These are phyloP conservation scores for Aspergillus sp. DNA, from an alignment of 2,329 filamentous ascomycete species.

Conservation along the genomic window DNA sequence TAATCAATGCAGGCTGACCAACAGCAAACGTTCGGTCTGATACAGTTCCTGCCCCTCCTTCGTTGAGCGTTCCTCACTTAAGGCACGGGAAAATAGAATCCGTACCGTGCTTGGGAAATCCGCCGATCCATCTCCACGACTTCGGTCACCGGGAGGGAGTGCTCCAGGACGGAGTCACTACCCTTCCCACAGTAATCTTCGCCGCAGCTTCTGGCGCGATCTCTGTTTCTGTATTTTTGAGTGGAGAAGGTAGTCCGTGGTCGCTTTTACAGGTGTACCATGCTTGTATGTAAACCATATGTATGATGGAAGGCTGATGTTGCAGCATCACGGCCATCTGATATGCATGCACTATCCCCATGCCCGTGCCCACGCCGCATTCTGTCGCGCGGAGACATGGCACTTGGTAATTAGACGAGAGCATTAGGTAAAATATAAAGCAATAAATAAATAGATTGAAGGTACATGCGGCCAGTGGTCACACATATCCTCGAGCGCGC, in stretches of 20 bases:
- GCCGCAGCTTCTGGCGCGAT: slow-evolving; percentile 15
- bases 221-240: slow-evolving; percentile 7
- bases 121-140: slow-evolving; percentile 35
- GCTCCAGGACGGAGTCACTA: slow-evolving; percentile 9
- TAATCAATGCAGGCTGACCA: slow-evolving; percentile 5
- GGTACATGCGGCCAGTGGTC: not conserved
- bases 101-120: slow-evolving; percentile 35
- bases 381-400: not conserved
- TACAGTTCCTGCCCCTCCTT: slow-evolving; percentile 13
- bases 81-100: slow-evolving; percentile 37
- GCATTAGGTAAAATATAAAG: not conserved
- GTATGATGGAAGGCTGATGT: not conserved
- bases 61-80: slow-evolving; percentile 12
- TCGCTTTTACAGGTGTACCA: slow-evolving; percentile 8
- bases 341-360: not conserved
- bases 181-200: slow-evolving; percentile 4
- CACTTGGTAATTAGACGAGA: not conserved
- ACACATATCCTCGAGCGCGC: not conserved
- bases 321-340: not conserved
- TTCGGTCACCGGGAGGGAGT: slow-evolving; percentile 26
- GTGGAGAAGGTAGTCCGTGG: slow-evolving; percentile 14
- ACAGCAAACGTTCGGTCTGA: slow-evolving; percentile 17
- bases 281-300: not conserved
- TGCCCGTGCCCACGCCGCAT: not conserved
- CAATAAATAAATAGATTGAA: too few relatives aligned